phyloP scores from a whole-genome alignment of 768 basidiomycete species.

The Tulasnella sp. region DNA sequence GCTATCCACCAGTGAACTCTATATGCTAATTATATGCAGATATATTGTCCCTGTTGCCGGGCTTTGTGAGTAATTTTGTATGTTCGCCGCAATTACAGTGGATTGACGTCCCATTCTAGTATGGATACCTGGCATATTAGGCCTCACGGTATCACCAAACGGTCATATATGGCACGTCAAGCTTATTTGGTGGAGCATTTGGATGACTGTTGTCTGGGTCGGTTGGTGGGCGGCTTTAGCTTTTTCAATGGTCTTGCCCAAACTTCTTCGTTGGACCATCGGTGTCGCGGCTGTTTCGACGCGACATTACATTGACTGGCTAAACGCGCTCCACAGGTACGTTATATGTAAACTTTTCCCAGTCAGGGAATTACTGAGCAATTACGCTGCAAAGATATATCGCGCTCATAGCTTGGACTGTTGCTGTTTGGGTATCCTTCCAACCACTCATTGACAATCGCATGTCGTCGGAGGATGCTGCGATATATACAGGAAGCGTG shows the following conservation, averaged over 20 bases:
- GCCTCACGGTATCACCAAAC: constrained; percentile 38
- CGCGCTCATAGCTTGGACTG: constrained; percentile 52
- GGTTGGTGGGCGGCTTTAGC: constrained; percentile 75
- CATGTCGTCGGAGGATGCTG: constrained; percentile 22
- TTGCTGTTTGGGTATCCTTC: constrained; percentile 54
- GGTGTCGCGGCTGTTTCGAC: constrained; percentile 61
- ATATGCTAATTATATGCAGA: neutral
- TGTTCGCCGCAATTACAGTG: neutral
- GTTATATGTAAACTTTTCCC: neutral
- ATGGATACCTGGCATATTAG: constrained; percentile 44
- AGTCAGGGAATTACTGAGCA: neutral
- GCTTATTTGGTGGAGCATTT: constrained; percentile 71
- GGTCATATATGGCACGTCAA: constrained; percentile 50
- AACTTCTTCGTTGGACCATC: constrained; percentile 32
- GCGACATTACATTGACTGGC: constrained; percentile 69
- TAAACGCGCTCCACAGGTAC: constrained; percentile 49
- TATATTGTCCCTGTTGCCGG: constrained; percentile 27
- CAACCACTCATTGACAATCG: constrained; percentile 46
- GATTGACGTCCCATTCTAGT: constrained; percentile 19
- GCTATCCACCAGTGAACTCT: neutral
- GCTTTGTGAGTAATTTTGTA: constrained; percentile 6
- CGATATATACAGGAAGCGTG: neutral
- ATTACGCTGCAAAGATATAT: constrained; percentile 34
- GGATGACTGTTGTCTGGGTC: constrained; percentile 68
- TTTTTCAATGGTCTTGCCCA: constrained; percentile 30